phyloP scores from a whole-genome alignment of 2,329 filamentous ascomycete genomes.

The Stenocarpella maydis region DNA sequence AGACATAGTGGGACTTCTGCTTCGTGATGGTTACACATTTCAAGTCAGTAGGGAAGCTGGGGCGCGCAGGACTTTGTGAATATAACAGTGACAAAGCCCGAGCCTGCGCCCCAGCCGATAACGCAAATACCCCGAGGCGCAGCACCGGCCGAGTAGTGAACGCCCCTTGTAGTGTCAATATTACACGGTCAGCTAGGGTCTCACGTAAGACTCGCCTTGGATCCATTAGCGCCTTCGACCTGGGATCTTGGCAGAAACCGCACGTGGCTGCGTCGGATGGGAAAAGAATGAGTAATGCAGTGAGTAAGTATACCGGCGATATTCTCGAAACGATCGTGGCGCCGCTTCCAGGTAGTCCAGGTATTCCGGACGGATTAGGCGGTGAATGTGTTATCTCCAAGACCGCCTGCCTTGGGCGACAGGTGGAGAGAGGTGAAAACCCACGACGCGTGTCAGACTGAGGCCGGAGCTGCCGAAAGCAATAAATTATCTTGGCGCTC shows the following conservation, averaged over 20 bases:
- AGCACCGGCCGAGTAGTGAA: not conserved
- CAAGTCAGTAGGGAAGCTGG: not conserved
- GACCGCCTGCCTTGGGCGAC: no score
- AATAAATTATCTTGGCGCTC: not conserved
- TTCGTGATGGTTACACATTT: not conserved
- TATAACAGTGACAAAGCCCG: not conserved
- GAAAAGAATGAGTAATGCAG: not conserved
- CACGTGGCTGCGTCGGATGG: no score
- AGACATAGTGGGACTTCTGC: not conserved
- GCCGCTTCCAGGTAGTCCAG: not conserved
- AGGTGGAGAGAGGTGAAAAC: no score
- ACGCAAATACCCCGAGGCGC: slow-evolving; percentile 13
- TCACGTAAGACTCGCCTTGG: slow-evolving; percentile 23
- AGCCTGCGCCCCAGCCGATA: not conserved
- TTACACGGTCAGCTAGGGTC: not conserved
- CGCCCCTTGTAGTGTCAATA: not conserved
- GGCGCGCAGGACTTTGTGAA: not conserved
- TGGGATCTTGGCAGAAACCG: not conserved
- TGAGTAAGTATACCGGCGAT: not conserved
- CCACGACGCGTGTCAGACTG: not conserved
- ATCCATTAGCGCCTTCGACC: not conserved
- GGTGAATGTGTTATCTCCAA: not conserved
- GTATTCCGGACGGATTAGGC: not conserved
- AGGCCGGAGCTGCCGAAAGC: not conserved
- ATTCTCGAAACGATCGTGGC: not conserved